Evolutionary conservation across 2,329 filamentous ascomycete species (phyloP).

Genomic region (Phaeosphaeriaceae sp.): DNA sequence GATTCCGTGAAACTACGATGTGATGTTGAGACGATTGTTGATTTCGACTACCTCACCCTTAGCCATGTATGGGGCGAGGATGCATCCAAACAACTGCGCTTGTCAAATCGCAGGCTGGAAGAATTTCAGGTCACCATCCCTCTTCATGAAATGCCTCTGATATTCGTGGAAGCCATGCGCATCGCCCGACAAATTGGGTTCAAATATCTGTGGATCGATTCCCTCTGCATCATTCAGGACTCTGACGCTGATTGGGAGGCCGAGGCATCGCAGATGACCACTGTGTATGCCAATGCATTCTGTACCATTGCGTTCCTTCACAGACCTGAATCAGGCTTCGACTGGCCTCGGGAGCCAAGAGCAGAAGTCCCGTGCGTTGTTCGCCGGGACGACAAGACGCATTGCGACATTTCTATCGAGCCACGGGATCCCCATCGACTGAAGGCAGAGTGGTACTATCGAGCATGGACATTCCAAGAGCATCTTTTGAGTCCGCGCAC

Average conservation of each 20-base stretch:
- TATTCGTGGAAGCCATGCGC: conserved; percentile 24
- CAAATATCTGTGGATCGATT: conserved; percentile 32
- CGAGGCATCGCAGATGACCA: conserved; percentile 15
- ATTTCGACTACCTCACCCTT: conserved; percentile 9
- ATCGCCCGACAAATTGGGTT: conserved; percentile 15
- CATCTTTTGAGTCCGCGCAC: conserved; percentile 17
- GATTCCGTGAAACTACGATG: conserved; percentile 2
- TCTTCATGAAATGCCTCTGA: conserved; percentile 5
- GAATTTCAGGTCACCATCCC: conserved; percentile 6
- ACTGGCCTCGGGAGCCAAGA: conserved; percentile 2
- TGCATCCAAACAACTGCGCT: background rate
- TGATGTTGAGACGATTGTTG: background rate
- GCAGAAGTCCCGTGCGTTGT: conserved; percentile 11
- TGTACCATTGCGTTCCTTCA: conserved; percentile 16
- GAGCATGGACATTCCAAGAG: conserved; percentile 31
- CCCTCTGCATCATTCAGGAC: conserved; percentile 27
- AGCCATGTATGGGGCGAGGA: conserved; percentile 19
- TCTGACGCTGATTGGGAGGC: conserved; percentile 11
- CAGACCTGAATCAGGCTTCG: background rate
- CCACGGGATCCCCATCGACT: too few relatives aligned
- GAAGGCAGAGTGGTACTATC: conserved; percentile 12
- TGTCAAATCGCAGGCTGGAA: background rate
- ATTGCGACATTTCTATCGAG: background rate
- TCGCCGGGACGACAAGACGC: background rate
- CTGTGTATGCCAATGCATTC: conserved; percentile 17